Conservation (phyloP, 352 stramenopile genomes). For the Phytopythium mirpurense region DNA sequence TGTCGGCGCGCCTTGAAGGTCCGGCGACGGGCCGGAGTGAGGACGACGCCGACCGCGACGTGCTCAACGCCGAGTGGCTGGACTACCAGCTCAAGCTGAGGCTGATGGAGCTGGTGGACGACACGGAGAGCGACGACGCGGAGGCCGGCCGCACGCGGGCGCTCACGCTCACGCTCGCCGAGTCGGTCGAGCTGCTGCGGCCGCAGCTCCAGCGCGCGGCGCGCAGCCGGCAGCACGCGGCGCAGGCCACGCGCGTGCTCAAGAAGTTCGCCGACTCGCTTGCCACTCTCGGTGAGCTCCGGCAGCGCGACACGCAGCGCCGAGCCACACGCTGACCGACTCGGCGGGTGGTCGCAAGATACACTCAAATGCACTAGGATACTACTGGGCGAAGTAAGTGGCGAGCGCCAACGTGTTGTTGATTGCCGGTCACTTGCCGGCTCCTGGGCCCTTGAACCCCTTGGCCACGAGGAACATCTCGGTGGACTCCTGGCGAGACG, state of each 20-base stretch:
- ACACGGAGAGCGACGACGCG: background rate
- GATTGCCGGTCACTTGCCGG: background rate
- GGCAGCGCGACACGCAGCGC: background rate
- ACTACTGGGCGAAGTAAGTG: no score
- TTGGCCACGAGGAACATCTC: conserved; percentile 85
- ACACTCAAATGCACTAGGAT: no score
- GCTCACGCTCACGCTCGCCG: background rate
- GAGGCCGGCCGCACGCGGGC: background rate
- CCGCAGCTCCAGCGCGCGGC: background rate
- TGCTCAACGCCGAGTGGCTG: conserved; percentile 7
- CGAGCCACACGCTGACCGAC: background rate
- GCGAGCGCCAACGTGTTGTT: no score
- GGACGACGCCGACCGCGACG: background rate
- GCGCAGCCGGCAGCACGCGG: background rate
- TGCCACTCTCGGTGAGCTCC: background rate
- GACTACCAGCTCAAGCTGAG: conserved; percentile 9
- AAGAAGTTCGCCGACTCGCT: conserved; percentile 9
- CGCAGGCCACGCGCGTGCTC: conserved; percentile 4
- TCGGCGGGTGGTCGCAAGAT: background rate
- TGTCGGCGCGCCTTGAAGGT: no score
- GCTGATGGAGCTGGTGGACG: conserved; percentile 6
- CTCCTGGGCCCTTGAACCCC: conserved; percentile 31
- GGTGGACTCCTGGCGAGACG: conserved; percentile 73
- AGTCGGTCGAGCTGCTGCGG: conserved; percentile 6
- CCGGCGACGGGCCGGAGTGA: no score